phyloP scores from a whole-genome alignment of 1,284 basidiomycete species.

The Puccinia horiana region DNA sequence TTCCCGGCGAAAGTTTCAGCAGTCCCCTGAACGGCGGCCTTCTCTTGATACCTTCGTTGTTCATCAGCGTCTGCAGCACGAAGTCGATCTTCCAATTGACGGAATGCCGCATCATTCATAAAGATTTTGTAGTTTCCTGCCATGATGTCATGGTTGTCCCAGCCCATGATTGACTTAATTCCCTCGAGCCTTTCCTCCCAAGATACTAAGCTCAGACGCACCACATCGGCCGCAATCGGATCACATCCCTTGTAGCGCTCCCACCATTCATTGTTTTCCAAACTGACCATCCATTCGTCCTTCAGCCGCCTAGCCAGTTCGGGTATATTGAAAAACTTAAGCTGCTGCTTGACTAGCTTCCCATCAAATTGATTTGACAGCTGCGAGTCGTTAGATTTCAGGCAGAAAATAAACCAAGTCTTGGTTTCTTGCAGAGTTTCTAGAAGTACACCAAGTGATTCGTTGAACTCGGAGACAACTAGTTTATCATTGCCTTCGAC shows the following conservation, averaged over 20 bases:
- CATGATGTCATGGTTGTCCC: constrained; percentile 72
- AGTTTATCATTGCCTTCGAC: constrained; percentile 60
- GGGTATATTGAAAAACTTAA: constrained; percentile 75
- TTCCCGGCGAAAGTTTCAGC: constrained; percentile 67
- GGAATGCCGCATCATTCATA: constrained; percentile 82
- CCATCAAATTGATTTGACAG: constrained; percentile 91
- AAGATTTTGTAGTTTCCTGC: constrained; percentile 83
- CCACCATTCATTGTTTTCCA: constrained; percentile 85
- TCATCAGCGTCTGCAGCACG: constrained; percentile 80
- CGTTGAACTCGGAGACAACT: constrained; percentile 82
- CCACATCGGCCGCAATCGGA: constrained; percentile 61
- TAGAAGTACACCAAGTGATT: constrained; percentile 79
- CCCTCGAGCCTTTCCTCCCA: constrained; percentile 59
- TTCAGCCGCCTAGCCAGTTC: constrained; percentile 73
- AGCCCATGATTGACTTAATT: constrained; percentile 68
- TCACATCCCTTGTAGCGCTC: constrained; percentile 68
- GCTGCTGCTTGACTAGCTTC: constrained; percentile 85
- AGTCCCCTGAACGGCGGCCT: constrained; percentile 70
- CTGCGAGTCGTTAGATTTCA: constrained; percentile 93
- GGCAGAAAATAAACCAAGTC: constrained; percentile 86
- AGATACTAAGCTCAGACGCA: constrained; percentile 57
- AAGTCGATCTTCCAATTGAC: constrained; percentile 82
- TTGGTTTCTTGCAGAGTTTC: constrained; percentile 87
- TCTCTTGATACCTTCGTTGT: constrained; percentile 63
- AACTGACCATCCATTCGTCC: constrained; percentile 73